A percentile compares a stretch with the other conserved stretches of the same genome.
phyloP scores from a whole-genome alignment of 2,329 filamentous ascomycete genomes.

The Polytolypa hystricis region DNA sequence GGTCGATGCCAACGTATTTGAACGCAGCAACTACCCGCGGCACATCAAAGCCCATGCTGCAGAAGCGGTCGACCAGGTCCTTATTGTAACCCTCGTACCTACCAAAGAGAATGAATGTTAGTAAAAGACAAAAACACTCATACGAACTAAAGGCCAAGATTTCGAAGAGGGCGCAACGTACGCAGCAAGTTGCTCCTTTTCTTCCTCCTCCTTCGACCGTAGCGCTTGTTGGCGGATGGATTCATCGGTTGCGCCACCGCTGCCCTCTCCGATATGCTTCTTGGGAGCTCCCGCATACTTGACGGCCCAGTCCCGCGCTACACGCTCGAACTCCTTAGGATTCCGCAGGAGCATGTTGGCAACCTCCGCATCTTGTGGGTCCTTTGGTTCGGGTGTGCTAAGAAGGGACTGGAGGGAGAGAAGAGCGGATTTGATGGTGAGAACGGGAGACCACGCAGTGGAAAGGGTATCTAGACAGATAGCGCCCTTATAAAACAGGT shows the following conservation, averaged over 20 bases:
- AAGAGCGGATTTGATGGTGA: constrained; percentile 91
- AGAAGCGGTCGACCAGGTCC: constrained; percentile 70
- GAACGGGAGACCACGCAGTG: constrained; percentile 83
- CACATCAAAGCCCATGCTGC: constrained; percentile 82
- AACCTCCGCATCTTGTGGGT: constrained; percentile 93
- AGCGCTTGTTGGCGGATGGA: constrained; percentile 44
- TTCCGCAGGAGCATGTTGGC: constrained; percentile 77
- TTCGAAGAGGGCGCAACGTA: constrained; percentile 23
- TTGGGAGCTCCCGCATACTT: constrained; percentile 66
- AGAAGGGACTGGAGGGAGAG: constrained; percentile 89
- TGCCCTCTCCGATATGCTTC: constrained; percentile 42
- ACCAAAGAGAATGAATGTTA: constrained; percentile 18
- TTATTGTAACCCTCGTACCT: constrained; percentile 85
- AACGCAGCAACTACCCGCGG: constrained; percentile 81
- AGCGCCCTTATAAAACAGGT: constrained; percentile 70
- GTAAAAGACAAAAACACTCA: constrained; percentile 9
- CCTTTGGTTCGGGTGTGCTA: constrained; percentile 85
- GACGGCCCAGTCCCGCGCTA: constrained; percentile 85
- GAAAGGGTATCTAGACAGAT: constrained; percentile 93
- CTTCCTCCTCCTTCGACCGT: constrained; percentile 45
- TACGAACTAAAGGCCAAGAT: background rate
- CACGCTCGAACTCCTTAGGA: constrained; percentile 65
- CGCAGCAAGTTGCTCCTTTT: constrained; percentile 45
- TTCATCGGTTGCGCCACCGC: constrained; percentile 42
- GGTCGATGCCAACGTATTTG: constrained; percentile 67